These are phyloP conservation scores for Gomphus sp. DNA, from an alignment of 1,284 basidiomycete species.

Conservation along the genomic window DNA sequence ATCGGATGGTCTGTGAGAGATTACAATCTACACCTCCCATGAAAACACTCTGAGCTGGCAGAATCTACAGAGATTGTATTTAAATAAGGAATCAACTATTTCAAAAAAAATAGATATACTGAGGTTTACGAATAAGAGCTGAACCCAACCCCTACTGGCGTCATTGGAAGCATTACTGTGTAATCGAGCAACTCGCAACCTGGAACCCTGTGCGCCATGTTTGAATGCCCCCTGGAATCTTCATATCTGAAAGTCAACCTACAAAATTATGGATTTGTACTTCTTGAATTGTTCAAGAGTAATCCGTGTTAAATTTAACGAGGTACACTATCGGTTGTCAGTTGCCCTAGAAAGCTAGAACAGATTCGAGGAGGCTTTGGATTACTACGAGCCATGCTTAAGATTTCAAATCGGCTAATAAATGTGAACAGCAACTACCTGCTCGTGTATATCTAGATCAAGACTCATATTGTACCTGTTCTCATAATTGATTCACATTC, in stretches of 20 bases:
- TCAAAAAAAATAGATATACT: constrained; percentile 74
- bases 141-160: constrained; percentile 65
- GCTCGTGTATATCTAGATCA: no score
- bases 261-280: constrained; percentile 72
- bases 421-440: no score
- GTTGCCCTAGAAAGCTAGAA: no score
- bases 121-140: constrained; percentile 87
- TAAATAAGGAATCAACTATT: constrained; percentile 91
- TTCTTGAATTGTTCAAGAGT: no score
- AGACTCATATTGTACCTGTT: no score
- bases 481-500: no score
- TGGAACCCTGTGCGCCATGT: constrained; percentile 64
- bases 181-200: constrained; percentile 90
- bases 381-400: no score
- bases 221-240: not conserved
- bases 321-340: no score
- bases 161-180: constrained; percentile 69
- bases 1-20: constrained; percentile 71
- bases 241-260: not conserved
- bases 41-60: constrained; percentile 7
- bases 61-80: constrained; percentile 63
- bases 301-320: no score
- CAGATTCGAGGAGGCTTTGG: no score
- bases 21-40: not conserved
- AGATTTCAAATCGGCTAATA: no score